Evolutionary conservation across 202 grass and related monocot genomes (phyloP).

Genomic region (Zizania palustris): DNA sequence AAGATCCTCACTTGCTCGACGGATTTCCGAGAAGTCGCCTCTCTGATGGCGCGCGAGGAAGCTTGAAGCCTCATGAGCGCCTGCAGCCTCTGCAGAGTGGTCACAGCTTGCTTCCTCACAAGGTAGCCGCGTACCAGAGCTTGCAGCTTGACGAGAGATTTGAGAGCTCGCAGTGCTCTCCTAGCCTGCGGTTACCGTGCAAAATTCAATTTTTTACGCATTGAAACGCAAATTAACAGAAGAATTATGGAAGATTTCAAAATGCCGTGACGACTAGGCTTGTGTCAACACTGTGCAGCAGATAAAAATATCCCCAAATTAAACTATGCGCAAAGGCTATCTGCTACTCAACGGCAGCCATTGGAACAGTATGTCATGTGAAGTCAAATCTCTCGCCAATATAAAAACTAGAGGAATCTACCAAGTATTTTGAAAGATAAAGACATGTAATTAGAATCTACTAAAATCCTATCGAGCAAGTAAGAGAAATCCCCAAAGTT

Average conservation of each 20-base stretch:
- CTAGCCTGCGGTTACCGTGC: slow-evolving; percentile 47
- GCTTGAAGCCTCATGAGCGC: slow-evolving; percentile 72
- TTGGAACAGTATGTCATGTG: not conserved
- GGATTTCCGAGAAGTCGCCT: slow-evolving; percentile 46
- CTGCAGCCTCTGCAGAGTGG: slow-evolving; percentile 71
- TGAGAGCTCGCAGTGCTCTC: slow-evolving; percentile 82
- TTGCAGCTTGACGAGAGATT: slow-evolving; percentile 80
- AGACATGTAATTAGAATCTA: too few species aligned
- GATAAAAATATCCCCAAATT: slow-evolving; percentile 28
- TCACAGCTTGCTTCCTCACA: slow-evolving; percentile 72
- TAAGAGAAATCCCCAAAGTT: not conserved
- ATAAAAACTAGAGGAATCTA: slow-evolving; percentile 42
- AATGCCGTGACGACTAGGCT: slow-evolving; percentile 28
- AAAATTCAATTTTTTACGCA: slow-evolving; percentile 40
- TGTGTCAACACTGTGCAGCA: slow-evolving; percentile 45
- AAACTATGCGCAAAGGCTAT: slow-evolving; percentile 22
- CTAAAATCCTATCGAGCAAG: slow-evolving; percentile 7
- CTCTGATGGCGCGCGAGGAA: slow-evolving; percentile 32
- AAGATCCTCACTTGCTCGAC: slow-evolving; percentile 46
- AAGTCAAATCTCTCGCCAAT: slow-evolving; percentile 49
- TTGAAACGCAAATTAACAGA: not conserved
- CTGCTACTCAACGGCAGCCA: slow-evolving; percentile 23
- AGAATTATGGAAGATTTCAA: not conserved
- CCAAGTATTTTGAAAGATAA: not conserved
- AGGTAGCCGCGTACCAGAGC: slow-evolving; percentile 83